phyloP scores from a whole-genome alignment of 257 asterid species.

The Nemophila menziesii region DNA sequence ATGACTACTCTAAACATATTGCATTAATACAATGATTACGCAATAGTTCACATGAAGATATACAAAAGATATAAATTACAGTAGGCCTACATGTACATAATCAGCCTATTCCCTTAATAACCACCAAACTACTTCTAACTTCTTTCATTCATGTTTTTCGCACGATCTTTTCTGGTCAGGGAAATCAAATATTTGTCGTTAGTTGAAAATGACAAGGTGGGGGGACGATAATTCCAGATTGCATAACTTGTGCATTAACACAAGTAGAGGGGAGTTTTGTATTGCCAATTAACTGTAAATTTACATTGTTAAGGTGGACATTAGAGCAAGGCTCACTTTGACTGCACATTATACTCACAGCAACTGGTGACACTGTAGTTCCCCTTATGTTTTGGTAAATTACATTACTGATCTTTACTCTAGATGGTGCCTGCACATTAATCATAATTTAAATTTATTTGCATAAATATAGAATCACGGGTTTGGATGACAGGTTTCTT shows the following conservation, averaged over 20 bases:
- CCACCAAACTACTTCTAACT: too few species aligned
- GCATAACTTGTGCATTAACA: slow-evolving; percentile 27
- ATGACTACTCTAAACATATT: too few species aligned
- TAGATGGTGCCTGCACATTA: slow-evolving; percentile 36
- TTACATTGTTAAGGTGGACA: slow-evolving; percentile 26
- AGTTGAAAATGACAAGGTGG: slow-evolving; percentile 22
- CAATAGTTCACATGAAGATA: not conserved
- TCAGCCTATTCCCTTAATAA: too few species aligned
- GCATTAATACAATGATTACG: too few species aligned
- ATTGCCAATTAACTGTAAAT: slow-evolving; percentile 22
- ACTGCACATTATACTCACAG: slow-evolving; percentile 38
- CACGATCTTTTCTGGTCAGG: too few species aligned
- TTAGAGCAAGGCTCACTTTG: slow-evolving; percentile 35
- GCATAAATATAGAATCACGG: too few species aligned
- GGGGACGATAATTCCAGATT: slow-evolving; percentile 33
- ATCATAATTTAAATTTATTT: not conserved
- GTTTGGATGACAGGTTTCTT: too few species aligned
- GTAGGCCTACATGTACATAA: not conserved
- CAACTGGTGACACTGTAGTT: slow-evolving; percentile 27
- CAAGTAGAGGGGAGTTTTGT: slow-evolving; percentile 20
- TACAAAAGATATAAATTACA: not conserved
- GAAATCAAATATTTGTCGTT: not conserved
- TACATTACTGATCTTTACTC: slow-evolving; percentile 42
- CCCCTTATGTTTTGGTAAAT: slow-evolving; percentile 46
- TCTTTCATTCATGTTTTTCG: too few species aligned